phyloP scores from a whole-genome alignment of 148 eudicot genomes.

The Dysphania ambrosioides region DNA sequence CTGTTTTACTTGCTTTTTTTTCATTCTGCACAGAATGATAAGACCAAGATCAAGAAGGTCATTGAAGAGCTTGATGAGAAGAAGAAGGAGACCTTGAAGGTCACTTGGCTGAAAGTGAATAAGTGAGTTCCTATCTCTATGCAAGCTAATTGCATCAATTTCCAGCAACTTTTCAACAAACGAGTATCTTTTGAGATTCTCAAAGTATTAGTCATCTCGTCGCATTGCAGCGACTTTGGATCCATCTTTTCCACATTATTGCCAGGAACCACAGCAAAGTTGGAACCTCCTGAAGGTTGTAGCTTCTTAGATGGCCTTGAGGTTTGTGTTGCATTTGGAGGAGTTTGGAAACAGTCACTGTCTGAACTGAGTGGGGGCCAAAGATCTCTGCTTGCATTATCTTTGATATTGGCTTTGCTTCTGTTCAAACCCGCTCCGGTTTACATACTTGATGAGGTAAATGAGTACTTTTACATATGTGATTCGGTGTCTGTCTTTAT shows the following conservation, averaged over 20 bases:
- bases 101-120: conserved; percentile 93
- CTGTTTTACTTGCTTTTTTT: background rate
- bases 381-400: conserved; percentile 88
- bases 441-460: conserved; percentile 94
- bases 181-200: background rate
- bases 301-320: conserved; percentile 95
- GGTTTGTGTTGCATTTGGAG: conserved; percentile 97
- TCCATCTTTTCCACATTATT: conserved; percentile 91
- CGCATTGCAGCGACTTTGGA: conserved; percentile 77
- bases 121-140: conserved; percentile 39
- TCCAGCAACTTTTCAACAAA: background rate
- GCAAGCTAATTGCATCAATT: background rate
- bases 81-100: conserved; percentile 93
- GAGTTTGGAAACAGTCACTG: conserved; percentile 97
- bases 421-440: conserved; percentile 98
- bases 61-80: conserved; percentile 99
- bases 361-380: conserved; percentile 99
- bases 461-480: background rate
- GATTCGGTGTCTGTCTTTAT: background rate
- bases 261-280: conserved; percentile 96
- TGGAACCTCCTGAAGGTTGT: conserved; percentile 93
- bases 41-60: conserved; percentile 87
- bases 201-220: conserved; percentile 4
- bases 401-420: conserved; percentile 87
- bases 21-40: conserved; percentile 61